Base-by-base conservation (phyloP, 164 flowering plant genomes). In the Brasenia schreberi region DNA sequence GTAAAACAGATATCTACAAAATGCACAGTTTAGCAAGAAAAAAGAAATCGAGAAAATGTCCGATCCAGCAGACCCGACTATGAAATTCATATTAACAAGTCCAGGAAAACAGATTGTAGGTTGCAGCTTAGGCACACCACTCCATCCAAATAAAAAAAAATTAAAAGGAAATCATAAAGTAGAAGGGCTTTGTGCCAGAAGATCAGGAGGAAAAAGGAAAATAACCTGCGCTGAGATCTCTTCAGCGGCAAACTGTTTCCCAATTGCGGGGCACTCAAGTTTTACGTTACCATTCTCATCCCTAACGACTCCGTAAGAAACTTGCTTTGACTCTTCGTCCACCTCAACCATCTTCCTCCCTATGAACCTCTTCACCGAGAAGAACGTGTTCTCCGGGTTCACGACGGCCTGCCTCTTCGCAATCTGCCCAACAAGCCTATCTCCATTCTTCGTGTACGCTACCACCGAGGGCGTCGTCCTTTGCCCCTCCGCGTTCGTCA, bases 401-500 rank as follows among this genome's bases (percentile, higher is more conserved):
- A 90, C 97, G 9, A 90, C 97, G 1, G 97, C 94, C 70, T 90
- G 97, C 67, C 97, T 75, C 83, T 93, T 93, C 18, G 96, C 98
- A 73, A 92, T 90, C 83, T 92, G 98, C 0, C 98, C 96, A 3
- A 90, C 98, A 10, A 92, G 74, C 68, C 90, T 69, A 56, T 90
- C 97, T 0, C 97, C 97, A 53, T 67, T 80, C 79, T 90, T 93
- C 0, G 98, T 90, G 70, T 93, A 93, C 5, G 98, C 98, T 19
- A 93, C 98, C 43, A 93, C 98, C 0, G 98, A 90, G 18, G 98
- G 98, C 42, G 98, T 92, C 62, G 98, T 92, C 18, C 98, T 68
- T 71, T 85, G 89, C 1, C 89, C 89, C 66, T 85, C 89, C 2
- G 85, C 81, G 62, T 85, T 85, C 1, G 85, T 81, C 1, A 90